phyloP scores from a whole-genome alignment of 345 rosid species.

The Triadica sebifera region DNA sequence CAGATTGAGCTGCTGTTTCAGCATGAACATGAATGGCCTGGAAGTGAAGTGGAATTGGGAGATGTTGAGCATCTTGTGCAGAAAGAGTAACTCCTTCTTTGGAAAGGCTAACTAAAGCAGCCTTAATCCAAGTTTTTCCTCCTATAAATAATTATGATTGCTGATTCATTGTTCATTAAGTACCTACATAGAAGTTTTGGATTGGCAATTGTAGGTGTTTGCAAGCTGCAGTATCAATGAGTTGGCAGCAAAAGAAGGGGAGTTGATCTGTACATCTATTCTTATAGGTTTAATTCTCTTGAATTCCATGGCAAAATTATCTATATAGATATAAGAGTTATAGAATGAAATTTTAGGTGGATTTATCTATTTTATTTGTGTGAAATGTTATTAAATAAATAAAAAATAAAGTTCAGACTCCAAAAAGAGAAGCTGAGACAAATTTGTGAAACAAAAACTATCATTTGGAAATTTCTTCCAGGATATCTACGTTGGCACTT shows the following conservation, averaged over 20 bases:
- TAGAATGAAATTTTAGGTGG: neutral
- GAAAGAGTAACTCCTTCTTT: slow-evolving; percentile 27
- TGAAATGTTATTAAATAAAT: neutral
- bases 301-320: neutral
- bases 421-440: neutral
- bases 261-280: neutral
- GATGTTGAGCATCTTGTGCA: slow-evolving; percentile 73
- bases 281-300: neutral
- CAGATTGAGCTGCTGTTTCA: slow-evolving; percentile 65
- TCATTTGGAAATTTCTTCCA: neutral
- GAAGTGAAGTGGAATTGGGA: slow-evolving; percentile 57
- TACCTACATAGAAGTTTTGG: neutral
- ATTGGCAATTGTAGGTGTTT: neutral
- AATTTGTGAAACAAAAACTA: neutral
- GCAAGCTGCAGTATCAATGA: neutral
- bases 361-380: neutral
- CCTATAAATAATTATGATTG: neutral
- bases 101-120: neutral
- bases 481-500: neutral
- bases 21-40: slow-evolving; percentile 35
- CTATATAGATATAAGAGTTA: neutral
- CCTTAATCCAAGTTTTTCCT: neutral
- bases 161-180: neutral
- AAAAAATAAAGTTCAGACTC: neutral
- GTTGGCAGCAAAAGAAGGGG: neutral